These are phyloP conservation scores for Zygosaccharomyces sapae DNA, from an alignment of 1,139 yeast species.

Conservation along the genomic window DNA sequence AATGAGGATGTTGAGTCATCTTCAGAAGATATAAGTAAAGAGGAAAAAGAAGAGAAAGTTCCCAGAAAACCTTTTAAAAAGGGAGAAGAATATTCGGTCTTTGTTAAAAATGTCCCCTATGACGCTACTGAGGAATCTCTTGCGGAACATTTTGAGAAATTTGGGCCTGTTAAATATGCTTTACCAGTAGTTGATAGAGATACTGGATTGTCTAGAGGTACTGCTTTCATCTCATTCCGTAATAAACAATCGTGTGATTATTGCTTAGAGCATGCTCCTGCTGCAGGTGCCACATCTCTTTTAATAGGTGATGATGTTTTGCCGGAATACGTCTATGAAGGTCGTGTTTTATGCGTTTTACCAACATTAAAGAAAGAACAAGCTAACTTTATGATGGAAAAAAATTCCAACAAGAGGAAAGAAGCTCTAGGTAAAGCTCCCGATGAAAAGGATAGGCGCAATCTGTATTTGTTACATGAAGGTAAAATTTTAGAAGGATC, in stretches of 20 bases:
- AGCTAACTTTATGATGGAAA: conserved; percentile 73
- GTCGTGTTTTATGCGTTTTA: conserved; percentile 78
- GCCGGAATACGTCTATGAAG: conserved; percentile 85
- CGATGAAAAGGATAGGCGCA: conserved; percentile 76
- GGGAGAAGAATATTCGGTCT: conserved; percentile 67
- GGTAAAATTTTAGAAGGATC: conserved; percentile 85
- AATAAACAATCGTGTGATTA: conserved; percentile 57
- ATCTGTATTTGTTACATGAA: conserved; percentile 80
- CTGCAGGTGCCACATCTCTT: conserved; percentile 68
- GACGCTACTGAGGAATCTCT: conserved; percentile 83
- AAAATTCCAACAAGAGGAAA: conserved; percentile 67
- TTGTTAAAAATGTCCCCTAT: conserved; percentile 90
- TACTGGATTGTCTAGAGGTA: conserved; percentile 85
- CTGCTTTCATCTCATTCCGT: conserved; percentile 88
- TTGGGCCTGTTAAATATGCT: conserved; percentile 90
- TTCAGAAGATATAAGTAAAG: conserved; percentile 36
- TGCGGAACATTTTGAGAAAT: conserved; percentile 69
- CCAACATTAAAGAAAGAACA: conserved; percentile 84
- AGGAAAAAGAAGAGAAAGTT: conserved; percentile 37
- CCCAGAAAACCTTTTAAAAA: conserved; percentile 48
- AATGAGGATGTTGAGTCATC: conserved; percentile 34
- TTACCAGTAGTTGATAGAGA: conserved; percentile 84
- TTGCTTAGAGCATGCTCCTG: conserved; percentile 78
- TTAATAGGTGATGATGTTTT: conserved; percentile 89
- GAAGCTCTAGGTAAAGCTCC: conserved; percentile 78